Conservation (phyloP, 352 stramenopile genomes). For the Phytophthora pluvialis region DNA sequence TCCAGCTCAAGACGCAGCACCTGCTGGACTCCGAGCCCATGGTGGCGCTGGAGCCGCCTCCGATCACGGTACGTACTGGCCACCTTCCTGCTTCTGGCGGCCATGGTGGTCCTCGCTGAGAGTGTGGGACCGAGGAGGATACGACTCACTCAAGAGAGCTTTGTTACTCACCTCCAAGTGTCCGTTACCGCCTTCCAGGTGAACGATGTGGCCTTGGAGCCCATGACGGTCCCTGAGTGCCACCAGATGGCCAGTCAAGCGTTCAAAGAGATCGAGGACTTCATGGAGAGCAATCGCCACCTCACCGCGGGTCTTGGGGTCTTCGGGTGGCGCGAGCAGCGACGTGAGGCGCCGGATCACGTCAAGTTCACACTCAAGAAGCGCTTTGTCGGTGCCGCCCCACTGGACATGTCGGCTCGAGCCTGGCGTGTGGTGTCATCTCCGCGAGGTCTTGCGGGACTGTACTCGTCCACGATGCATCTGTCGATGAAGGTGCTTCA, state of each 20-base stretch:
- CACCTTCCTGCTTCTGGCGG: slow-evolving; percentile 7
- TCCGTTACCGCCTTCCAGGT: slow-evolving; percentile 11
- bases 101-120: slow-evolving; percentile 16
- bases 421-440: slow-evolving; percentile 52
- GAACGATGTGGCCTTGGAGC: slow-evolving; percentile 25
- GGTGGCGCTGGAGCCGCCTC: slow-evolving; percentile 14
- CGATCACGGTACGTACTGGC: slow-evolving; percentile 23
- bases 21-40: slow-evolving; percentile 43
- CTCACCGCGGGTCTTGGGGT: slow-evolving; percentile 51
- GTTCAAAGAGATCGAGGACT: slow-evolving; percentile 51
- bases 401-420: slow-evolving; percentile 36
- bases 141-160: slow-evolving; percentile 5
- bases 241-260: slow-evolving; percentile 40
- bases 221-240: slow-evolving; percentile 50
- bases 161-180: slow-evolving; percentile 12
- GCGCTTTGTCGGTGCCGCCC: slow-evolving; percentile 39
- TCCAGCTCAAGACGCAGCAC: slow-evolving; percentile 47
- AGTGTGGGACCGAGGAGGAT: slow-evolving; percentile 17
- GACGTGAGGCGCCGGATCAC: slow-evolving; percentile 40
- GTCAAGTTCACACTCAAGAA: slow-evolving; percentile 71
- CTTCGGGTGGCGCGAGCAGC: slow-evolving; percentile 63
- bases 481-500: slow-evolving; percentile 51
- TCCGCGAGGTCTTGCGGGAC: slow-evolving; percentile 25
- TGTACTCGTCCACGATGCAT: slow-evolving; percentile 61
- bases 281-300: slow-evolving; percentile 50